Percentiles rank a stretch among this genome's conserved stretches.
Conservation (phyloP, 1,139 yeast species). For the Yamadazyma songkhlaensis region DNA sequence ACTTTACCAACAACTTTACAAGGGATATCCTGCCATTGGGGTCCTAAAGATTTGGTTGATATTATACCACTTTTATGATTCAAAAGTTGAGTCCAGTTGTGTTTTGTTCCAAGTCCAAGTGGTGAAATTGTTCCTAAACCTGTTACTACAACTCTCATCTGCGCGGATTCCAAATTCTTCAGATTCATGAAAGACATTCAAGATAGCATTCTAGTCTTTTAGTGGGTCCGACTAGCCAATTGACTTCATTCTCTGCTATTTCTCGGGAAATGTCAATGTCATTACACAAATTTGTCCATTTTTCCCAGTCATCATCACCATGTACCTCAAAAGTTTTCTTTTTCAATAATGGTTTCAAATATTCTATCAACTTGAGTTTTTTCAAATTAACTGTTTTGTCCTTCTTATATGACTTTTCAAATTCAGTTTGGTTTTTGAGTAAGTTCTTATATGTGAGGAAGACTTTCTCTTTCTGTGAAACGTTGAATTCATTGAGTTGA, state of each 20-base stretch:
- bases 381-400: slow-evolving; percentile 24
- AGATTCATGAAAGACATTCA: slow-evolving; percentile 5
- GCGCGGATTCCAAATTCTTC: slow-evolving; percentile 1
- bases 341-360: slow-evolving; percentile 11
- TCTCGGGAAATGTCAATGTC: slow-evolving; percentile 18
- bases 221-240: slow-evolving; percentile 43
- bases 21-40: slow-evolving; percentile 59
- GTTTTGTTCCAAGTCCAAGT: slow-evolving; percentile 64
- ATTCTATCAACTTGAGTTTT: slow-evolving; percentile 23
- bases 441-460: slow-evolving; percentile 13
- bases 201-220: slow-evolving; percentile 33
- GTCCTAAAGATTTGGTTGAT: slow-evolving; percentile 49
- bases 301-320: slow-evolving; percentile 19
- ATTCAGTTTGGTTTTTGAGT: slow-evolving; percentile 10
- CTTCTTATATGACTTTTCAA: slow-evolving; percentile 10
- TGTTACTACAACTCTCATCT: slow-evolving; percentile 76
- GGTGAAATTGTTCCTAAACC: slow-evolving; percentile 90
- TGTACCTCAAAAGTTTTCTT: slow-evolving; percentile 1
- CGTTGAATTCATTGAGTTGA: slow-evolving; percentile 6
- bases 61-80: slow-evolving; percentile 54
- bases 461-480: slow-evolving; percentile 10
- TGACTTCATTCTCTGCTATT: slow-evolving; percentile 28
- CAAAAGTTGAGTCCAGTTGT: slow-evolving; percentile 53
- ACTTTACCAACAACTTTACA: slow-evolving; percentile 74
- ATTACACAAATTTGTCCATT: slow-evolving; percentile 31